phyloP scores from a whole-genome alignment of 129 eudicot species.

The Artemisia annua region DNA sequence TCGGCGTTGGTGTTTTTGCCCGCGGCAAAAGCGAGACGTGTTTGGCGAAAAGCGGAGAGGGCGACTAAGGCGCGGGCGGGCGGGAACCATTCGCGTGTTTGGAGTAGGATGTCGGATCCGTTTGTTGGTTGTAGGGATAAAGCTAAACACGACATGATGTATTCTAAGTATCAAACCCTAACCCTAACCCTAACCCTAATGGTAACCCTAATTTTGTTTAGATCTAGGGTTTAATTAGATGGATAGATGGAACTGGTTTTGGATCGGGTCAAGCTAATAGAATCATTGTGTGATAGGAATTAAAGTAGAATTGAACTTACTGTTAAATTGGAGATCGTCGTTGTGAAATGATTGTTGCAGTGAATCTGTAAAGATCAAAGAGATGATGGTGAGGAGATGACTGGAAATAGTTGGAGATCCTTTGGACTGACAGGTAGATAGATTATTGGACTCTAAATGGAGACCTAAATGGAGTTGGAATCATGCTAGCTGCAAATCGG shows the following conservation, averaged over 20 bases:
- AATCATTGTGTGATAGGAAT: neutral
- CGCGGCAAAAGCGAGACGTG: slow-evolving; percentile 72
- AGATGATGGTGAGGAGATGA: neutral
- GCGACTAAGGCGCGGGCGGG: slow-evolving; percentile 94
- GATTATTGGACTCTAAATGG: too few species aligned
- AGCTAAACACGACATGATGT: slow-evolving; percentile 82
- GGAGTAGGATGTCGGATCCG: slow-evolving; percentile 89
- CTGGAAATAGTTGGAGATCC: neutral
- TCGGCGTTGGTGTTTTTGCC: slow-evolving; percentile 49
- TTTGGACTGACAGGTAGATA: too few species aligned
- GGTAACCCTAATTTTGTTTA: too few species aligned
- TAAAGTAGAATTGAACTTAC: neutral
- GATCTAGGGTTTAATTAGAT: slow-evolving; percentile 30
- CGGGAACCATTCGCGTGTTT: slow-evolving; percentile 98
- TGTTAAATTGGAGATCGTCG: neutral
- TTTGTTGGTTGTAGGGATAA: slow-evolving; percentile 82
- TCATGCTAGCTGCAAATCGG: too few species aligned
- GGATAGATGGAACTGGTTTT: too few species aligned
- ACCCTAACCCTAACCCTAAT: slow-evolving; percentile 23
- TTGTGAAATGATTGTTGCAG: slow-evolving; percentile 15
- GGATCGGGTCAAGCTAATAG: neutral
- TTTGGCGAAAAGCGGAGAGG: slow-evolving; percentile 77
- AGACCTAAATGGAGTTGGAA: too few species aligned
- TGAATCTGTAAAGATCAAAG: neutral
- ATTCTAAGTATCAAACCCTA: neutral